These are phyloP conservation scores for Erysimum cheiri DNA, from an alignment of 441 rosid species.

Conservation along the genomic window DNA sequence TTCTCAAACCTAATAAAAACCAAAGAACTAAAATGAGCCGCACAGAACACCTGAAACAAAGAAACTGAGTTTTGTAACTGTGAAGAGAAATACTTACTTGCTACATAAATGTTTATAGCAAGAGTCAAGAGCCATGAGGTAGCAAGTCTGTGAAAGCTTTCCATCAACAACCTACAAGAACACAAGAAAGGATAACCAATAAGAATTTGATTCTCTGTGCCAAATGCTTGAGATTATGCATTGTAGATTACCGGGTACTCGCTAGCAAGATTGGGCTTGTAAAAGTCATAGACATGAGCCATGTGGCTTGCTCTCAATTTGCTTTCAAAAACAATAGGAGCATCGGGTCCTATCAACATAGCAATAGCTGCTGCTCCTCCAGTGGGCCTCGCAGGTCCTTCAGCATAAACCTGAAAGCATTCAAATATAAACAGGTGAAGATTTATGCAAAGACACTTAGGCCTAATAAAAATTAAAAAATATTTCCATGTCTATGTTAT, in stretches of 20 bases:
- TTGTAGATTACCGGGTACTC: slow-evolving; percentile 81
- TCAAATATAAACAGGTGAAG: slow-evolving; percentile 2
- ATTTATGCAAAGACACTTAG: background rate
- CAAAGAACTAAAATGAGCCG: slow-evolving; percentile 28
- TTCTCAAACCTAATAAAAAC: slow-evolving; percentile 73
- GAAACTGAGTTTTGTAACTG: background rate
- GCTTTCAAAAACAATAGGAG: slow-evolving; percentile 94
- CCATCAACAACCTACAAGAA: slow-evolving; percentile 93
- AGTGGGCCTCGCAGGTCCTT: slow-evolving; percentile 99
- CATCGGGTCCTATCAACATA: slow-evolving; percentile 90
- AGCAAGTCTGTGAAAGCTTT: slow-evolving; percentile 98
- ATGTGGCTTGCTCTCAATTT: slow-evolving; percentile 91
- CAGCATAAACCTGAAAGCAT: slow-evolving; percentile 91
- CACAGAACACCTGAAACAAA: slow-evolving; percentile 18
- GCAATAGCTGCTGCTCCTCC: slow-evolving; percentile 99
- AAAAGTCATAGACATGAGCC: slow-evolving; percentile 98
- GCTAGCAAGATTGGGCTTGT: slow-evolving; percentile 98
- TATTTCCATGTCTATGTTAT: slow-evolving; percentile 30
- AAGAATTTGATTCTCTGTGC: background rate
- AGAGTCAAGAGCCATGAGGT: slow-evolving; percentile 94
- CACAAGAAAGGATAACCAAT: background rate
- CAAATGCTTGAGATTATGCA: slow-evolving; percentile 9
- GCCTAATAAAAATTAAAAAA: background rate
- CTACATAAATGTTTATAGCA: slow-evolving; percentile 84
- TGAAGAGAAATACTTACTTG: slow-evolving; percentile 60